A percentile compares a stretch with the other conserved stretches of the same genome.
Evolutionary conservation across 306 rosid species (phyloP).

Genomic region (Psophocarpus tetragonolobus): DNA sequence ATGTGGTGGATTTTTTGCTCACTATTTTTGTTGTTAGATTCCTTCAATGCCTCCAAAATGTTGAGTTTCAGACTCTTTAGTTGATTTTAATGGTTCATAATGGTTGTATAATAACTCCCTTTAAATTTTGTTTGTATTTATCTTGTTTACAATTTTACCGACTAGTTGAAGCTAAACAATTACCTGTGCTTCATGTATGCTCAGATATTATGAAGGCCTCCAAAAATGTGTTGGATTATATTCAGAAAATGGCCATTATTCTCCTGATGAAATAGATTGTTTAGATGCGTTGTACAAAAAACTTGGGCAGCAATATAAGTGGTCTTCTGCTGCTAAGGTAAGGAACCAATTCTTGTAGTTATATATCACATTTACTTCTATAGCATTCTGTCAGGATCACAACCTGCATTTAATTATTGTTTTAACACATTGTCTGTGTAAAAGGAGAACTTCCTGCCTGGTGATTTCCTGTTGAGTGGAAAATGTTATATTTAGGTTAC

Average conservation of each 20-base stretch:
- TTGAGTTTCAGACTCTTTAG: slow-evolving; percentile 32
- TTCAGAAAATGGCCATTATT: slow-evolving; percentile 62
- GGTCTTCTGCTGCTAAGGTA: slow-evolving; percentile 98
- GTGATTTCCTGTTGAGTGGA: neutral
- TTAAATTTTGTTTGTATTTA: neutral
- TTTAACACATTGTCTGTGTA: slow-evolving; percentile 7
- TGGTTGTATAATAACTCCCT: slow-evolving; percentile 18
- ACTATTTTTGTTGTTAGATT: slow-evolving; percentile 34
- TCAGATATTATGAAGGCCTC: slow-evolving; percentile 91
- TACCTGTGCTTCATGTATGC: slow-evolving; percentile 26
- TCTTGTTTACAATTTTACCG: neutral
- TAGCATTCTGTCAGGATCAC: slow-evolving; percentile 13
- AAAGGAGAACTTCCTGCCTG: neutral
- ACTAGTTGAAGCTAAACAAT: neutral
- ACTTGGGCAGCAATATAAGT: slow-evolving; percentile 72
- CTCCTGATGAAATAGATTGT: slow-evolving; percentile 68
- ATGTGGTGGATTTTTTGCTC: neutral
- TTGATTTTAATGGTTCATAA: neutral
- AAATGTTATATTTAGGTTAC: neutral
- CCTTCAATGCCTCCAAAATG: slow-evolving; percentile 60
- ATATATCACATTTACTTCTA: slow-evolving; percentile 2
- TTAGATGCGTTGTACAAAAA: slow-evolving; percentile 77
- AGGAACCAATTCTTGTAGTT: slow-evolving; percentile 16
- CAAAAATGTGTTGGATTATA: slow-evolving; percentile 81
- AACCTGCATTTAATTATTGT: neutral